Base-by-base conservation (phyloP, 768 basidiomycete species). In the Xerocomus spinulosus region DNA sequence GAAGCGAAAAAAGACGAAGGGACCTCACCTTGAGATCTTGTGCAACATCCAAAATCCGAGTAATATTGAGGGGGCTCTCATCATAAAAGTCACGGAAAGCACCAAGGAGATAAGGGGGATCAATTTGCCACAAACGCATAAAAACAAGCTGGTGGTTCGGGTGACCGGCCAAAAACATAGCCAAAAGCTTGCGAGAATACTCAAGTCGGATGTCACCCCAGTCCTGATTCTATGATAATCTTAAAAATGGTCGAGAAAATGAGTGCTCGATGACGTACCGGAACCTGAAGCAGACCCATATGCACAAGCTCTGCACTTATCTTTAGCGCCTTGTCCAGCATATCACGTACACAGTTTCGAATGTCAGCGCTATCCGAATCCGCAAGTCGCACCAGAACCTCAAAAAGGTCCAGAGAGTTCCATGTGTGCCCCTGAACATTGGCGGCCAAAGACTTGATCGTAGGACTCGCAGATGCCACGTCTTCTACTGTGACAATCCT, bases 131-230 rank as follows among this genome's bases (percentile, higher is more conserved):
- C 46, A 99, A 83, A 40, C 92, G 81, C 82, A 95, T 92, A 72
- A 98, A 97, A 48, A 97, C 93, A 9, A 99, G 80, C 56, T 96
- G 92, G 59, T 96, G 92, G 57, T 93, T 93, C 8, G 93, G 92
- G 60, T 94, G 89, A 14, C 92, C 90, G 17, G 83, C 85, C 34
- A 97, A 75, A 72, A 97, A 97, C 82, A 92, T 88, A 30, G 82
- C 77, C 42, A 98, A 74, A 13, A 97, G 73, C 55, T 87, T 86
- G 49, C 85, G 81, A 2, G 90, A 82, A 66, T 97, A 90, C 55
- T 92, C 91, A n/a, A 80, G 68, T 18, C 93, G 86, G 40, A 91
- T 84, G 18, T 89, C 82, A 57, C 87, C 90, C 89, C 95, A 96
- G 5, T 82, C 77, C 51, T 87, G 74, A 73, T 92, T 82, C 81